Evolutionary conservation across 305 asterid species (phyloP), one percentile per base, ranked within the genome.

Genomic region (Lippia alba): DNA sequence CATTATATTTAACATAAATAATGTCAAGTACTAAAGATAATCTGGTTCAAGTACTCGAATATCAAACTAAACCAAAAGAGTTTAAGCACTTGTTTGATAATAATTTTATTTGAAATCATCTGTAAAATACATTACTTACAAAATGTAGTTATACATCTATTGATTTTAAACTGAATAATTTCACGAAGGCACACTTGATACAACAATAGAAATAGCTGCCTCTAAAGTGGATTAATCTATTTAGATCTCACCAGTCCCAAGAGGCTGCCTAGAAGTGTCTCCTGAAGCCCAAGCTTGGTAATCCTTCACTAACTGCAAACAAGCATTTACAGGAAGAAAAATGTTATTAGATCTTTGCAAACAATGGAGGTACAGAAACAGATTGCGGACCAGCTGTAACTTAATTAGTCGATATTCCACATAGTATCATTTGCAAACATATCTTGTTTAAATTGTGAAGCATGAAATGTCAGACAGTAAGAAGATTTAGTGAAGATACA

Each of bases 271-370:
- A 32, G 96, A 86, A 57, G 85, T 63, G 82, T 92, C 97, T 40
- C 97, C 97, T 6, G 96, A 82, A 59, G 96, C 97, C 97, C 97
- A 89, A 61, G 96, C 96, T 77, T 88, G 79, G 56, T 92, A 89
- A 70, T 92, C 97, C 89, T 86, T 92, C 79, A 75, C 85, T 54
- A 92, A 83, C 97, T 92, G 86, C 82, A 79, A 72, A 40, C 40
- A n/a, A 16, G 8, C 45, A 19, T 65, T 51, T 17, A 44, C 12
- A 10, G 1, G 3, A 44, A 10, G 45, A 39, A 39, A 39, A 39
- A 39, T 46, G 55, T 34, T 16, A 66, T 36, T n/a, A 65, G 30
- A 24, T 24, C 30, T 24, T 24, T 24, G 30, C 30, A 24, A 24
- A 24, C 30, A 1, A 24, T 24, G 30, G 30, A 24, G 30, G 30